Percentiles rank a stretch among this genome's conserved stretches.
Conservation (phyloP, 306 rosid species). For the Senna tora region DNA sequence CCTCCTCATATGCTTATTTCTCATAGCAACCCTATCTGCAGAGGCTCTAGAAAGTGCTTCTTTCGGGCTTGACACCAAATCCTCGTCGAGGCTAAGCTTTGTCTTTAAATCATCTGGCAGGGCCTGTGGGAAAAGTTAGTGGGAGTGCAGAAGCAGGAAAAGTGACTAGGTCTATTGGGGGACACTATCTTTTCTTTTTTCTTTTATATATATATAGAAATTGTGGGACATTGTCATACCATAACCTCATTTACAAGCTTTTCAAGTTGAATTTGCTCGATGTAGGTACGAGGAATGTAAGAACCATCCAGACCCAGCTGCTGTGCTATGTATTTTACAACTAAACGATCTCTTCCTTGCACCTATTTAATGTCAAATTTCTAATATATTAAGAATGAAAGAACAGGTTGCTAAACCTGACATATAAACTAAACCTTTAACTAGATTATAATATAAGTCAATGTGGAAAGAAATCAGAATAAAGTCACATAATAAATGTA, state of each 20-base stretch:
- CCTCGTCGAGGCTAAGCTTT: constrained; percentile 96
- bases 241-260: constrained; percentile 96
- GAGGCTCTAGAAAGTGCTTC: constrained; percentile 91
- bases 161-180: too few relatives aligned
- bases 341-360: constrained; percentile 90
- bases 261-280: constrained; percentile 97
- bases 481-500: constrained; percentile 1
- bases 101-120: constrained; percentile 96
- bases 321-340: constrained; percentile 65
- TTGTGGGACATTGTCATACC: constrained; percentile 59
- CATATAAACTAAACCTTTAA: constrained; percentile 21
- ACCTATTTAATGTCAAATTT: constrained; percentile 55
- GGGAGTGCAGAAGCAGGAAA: constrained; percentile 26
- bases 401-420: constrained; percentile 10
- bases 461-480: constrained; percentile 15
- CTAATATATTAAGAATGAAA: constrained; percentile 27
- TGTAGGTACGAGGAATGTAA: constrained; percentile 95
- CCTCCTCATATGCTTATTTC: constrained; percentile 83
- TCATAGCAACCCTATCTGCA: constrained; percentile 81
- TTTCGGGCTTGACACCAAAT: constrained; percentile 90
- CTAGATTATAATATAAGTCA: constrained; percentile 5
- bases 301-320: constrained; percentile 93
- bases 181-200: too few relatives aligned
- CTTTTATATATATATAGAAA: too few relatives aligned
- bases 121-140: constrained; percentile 67